Evolutionary conservation across 768 basidiomycete species (phyloP).

Genomic region (Trametes gibbosa): DNA sequence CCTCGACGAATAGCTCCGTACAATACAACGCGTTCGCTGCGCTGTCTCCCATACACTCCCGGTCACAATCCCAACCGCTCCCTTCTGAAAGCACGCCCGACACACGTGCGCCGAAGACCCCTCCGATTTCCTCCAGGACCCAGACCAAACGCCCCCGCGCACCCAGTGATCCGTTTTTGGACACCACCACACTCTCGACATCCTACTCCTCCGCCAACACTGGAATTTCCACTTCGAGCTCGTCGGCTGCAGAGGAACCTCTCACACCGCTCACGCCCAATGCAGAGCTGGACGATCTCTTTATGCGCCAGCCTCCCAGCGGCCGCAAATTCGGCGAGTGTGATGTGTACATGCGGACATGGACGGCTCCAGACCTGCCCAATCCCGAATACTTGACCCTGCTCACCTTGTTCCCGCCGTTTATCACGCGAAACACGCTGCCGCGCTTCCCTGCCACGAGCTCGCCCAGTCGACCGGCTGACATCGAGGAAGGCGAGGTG

Average conservation of each 20-base stretch:
- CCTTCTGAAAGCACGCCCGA: slow-evolving; percentile 31
- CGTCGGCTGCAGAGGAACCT: slow-evolving; percentile 40
- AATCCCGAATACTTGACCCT: slow-evolving; percentile 73
- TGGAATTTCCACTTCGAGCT: slow-evolving; percentile 31
- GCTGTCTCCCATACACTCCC: slow-evolving; percentile 45
- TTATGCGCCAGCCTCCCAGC: slow-evolving; percentile 28
- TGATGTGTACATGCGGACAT: slow-evolving; percentile 65
- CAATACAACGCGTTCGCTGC: slow-evolving; percentile 35
- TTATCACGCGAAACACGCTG: slow-evolving; percentile 64
- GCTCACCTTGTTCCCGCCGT: slow-evolving; percentile 72
- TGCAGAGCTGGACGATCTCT: slow-evolving; percentile 17
- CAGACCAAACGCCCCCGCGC: slow-evolving; percentile 66
- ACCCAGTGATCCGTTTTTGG: slow-evolving; percentile 78
- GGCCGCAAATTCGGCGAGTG: slow-evolving; percentile 31
- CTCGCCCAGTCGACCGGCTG: slow-evolving; percentile 39
- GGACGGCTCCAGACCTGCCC: slow-evolving; percentile 77
- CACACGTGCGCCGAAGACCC: slow-evolving; percentile 32
- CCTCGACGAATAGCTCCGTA: slow-evolving; percentile 23
- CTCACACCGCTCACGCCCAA: slow-evolving; percentile 37
- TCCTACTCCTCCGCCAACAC: slow-evolving; percentile 53
- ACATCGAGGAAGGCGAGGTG: slow-evolving; percentile 71
- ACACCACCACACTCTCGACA: slow-evolving; percentile 50
- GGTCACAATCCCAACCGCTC: slow-evolving; percentile 56
- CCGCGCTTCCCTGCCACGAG: slow-evolving; percentile 61
- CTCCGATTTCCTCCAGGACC: slow-evolving; percentile 41